A percentile compares a stretch with the other conserved stretches of the same genome.
These are phyloP conservation scores for Orobanche coerulescens DNA, from an alignment of 257 asterid species.

Conservation along the genomic window DNA sequence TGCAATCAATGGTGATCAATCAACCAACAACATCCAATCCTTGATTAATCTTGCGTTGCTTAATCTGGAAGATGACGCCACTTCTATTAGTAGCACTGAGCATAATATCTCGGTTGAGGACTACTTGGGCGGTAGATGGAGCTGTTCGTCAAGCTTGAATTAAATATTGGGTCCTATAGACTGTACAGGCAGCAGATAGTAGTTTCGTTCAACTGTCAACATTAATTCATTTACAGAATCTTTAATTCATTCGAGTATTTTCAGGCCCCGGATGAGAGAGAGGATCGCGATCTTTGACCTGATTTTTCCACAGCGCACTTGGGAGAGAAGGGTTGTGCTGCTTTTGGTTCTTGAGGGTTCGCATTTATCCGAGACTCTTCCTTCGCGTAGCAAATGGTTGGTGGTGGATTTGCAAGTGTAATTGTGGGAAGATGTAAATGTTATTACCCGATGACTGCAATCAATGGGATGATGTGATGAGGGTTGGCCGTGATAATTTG, in stretches of 20 bases:
- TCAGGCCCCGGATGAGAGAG: slow-evolving; percentile 37
- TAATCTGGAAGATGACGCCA: slow-evolving; percentile 53
- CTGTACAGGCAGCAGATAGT: background rate
- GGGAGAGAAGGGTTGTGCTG: slow-evolving; percentile 2
- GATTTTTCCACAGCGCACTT: slow-evolving; percentile 12
- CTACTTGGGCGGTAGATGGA: slow-evolving; percentile 64
- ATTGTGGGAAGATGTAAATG: background rate
- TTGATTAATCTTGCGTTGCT: slow-evolving; percentile 64
- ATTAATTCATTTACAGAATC: slow-evolving; percentile 6
- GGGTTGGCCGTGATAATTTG: too few relatives aligned
- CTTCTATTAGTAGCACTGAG: slow-evolving; percentile 47
- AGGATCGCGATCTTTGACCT: slow-evolving; percentile 20
- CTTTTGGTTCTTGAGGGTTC: background rate
- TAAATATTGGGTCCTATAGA: slow-evolving; percentile 13
- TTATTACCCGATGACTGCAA: background rate
- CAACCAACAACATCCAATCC: slow-evolving; percentile 49
- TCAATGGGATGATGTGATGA: background rate
- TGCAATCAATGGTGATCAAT: slow-evolving; percentile 31
- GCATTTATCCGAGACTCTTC: background rate
- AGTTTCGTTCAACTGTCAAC: slow-evolving; percentile 17
- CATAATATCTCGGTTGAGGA: slow-evolving; percentile 66
- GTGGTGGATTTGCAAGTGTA: slow-evolving; percentile 7
- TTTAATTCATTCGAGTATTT: background rate
- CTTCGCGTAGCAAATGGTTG: slow-evolving; percentile 12
- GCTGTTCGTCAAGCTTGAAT: slow-evolving; percentile 65